A percentile compares a stretch with the other conserved stretches of the same genome.
Conservation (phyloP, 257 asterid genomes). For the Verbascum thapsus region DNA sequence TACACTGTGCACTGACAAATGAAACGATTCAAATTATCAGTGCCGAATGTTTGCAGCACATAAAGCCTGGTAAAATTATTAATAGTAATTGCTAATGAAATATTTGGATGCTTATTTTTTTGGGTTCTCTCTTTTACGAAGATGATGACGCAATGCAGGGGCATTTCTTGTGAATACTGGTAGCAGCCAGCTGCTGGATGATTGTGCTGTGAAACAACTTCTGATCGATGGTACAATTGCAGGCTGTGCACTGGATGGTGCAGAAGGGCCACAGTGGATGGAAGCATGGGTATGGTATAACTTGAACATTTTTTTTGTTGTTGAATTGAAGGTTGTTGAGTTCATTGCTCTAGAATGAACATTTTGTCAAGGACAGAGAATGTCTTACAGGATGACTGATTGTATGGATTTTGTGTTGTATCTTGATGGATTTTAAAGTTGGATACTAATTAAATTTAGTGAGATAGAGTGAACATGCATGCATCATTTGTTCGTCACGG, state of each 20-base stretch:
- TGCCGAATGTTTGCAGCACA: conserved; percentile 65
- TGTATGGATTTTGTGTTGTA: too few relatives aligned
- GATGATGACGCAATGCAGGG: conserved; percentile 43
- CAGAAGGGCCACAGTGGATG: conserved; percentile 88
- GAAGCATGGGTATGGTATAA: conserved; percentile 73
- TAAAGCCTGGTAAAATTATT: conserved; percentile 53
- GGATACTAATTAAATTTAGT: neutral
- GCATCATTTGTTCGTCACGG: conserved; percentile 2
- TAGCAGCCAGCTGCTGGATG: conserved; percentile 70
- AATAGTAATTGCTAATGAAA: neutral
- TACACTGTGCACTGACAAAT: conserved; percentile 61
- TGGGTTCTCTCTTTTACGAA: conserved; percentile 1
- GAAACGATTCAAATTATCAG: conserved; percentile 63
- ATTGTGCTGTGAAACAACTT: conserved; percentile 75
- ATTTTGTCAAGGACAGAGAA: neutral
- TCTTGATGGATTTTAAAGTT: too few relatives aligned
- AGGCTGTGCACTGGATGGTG: conserved; percentile 77
- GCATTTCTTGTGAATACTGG: conserved; percentile 72
- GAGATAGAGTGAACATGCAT: neutral
- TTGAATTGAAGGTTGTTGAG: neutral
- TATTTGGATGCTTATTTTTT: conserved; percentile 3
- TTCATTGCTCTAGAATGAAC: neutral
- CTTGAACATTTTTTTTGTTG: too few relatives aligned
- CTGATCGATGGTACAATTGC: conserved; percentile 71
- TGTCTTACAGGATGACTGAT: neutral